These are phyloP conservation scores for Diutina sp. DNA, from an alignment of 1,139 yeast species.

Conservation along the genomic window DNA sequence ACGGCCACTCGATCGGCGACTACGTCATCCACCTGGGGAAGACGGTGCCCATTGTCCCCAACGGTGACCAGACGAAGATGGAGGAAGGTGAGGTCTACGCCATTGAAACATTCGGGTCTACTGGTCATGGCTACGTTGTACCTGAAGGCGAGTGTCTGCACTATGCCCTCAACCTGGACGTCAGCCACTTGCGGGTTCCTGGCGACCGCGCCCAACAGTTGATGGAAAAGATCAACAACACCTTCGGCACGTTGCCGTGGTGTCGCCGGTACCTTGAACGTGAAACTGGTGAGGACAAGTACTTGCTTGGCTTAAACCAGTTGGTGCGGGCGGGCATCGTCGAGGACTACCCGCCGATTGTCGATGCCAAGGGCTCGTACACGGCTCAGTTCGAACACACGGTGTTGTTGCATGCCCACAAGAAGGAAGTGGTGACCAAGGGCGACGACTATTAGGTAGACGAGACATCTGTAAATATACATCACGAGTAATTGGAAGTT, in stretches of 20 bases:
- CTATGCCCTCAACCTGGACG: slow-evolving; percentile 49
- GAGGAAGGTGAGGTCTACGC: slow-evolving; percentile 98
- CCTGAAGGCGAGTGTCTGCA: slow-evolving; percentile 91
- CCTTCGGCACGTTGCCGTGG: slow-evolving; percentile 92
- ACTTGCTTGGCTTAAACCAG: slow-evolving; percentile 76
- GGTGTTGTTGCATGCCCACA: slow-evolving; percentile 75
- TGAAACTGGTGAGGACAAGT: slow-evolving; percentile 73
- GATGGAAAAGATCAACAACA: slow-evolving; percentile 53
- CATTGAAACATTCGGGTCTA: slow-evolving; percentile 93
- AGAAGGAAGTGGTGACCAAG: slow-evolving; percentile 86
- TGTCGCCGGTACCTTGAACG: slow-evolving; percentile 92
- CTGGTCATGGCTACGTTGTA: slow-evolving; percentile 86
- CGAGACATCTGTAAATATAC: not conserved
- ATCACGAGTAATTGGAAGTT: too few species aligned
- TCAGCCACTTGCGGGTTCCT: slow-evolving; percentile 21
- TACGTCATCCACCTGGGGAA: slow-evolving; percentile 88
- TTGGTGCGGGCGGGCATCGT: slow-evolving; percentile 79
- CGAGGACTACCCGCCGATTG: slow-evolving; percentile 94
- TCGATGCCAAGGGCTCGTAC: slow-evolving; percentile 71
- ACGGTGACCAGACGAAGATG: slow-evolving; percentile 91
- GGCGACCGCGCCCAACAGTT: slow-evolving; percentile 58
- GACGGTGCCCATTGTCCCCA: slow-evolving; percentile 89
- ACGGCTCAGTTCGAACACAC: slow-evolving; percentile 98
- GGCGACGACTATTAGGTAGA: slow-evolving; percentile 75
- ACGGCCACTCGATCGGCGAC: slow-evolving; percentile 86